phyloP scores from a whole-genome alignment of 768 basidiomycete genomes.

The Rhizopogon rudus region DNA sequence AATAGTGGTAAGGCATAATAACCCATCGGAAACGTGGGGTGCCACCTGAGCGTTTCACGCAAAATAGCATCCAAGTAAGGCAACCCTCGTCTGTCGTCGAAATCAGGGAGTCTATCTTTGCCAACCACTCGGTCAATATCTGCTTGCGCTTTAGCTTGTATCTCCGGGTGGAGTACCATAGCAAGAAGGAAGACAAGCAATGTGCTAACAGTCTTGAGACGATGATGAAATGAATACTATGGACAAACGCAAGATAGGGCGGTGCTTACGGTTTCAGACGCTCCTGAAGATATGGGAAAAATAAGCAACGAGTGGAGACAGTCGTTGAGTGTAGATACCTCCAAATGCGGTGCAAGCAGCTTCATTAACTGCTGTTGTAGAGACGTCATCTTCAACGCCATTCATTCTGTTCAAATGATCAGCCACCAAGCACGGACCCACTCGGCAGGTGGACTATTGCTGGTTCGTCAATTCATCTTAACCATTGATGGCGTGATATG shows the following conservation, averaged over 20 bases:
- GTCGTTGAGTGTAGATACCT: neutral
- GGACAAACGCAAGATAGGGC: neutral
- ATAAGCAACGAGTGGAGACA: neutral
- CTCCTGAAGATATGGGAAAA: neutral
- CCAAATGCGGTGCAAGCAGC: neutral
- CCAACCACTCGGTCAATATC: conserved; percentile 16
- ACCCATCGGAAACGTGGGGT: conserved; percentile 3
- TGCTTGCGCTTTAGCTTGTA: conserved; percentile 10
- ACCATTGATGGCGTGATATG: no score
- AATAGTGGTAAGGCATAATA: conserved; percentile 9
- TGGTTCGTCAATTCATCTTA: no score
- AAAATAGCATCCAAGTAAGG: conserved; percentile 13
- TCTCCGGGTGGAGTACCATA: conserved; percentile 14
- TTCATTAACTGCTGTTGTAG: neutral
- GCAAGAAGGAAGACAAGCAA: conserved; percentile 13
- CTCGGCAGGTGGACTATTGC: no score
- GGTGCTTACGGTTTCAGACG: conserved; percentile 3
- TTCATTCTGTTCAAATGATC: neutral
- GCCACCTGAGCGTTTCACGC: conserved; percentile 7
- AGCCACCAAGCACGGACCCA: neutral
- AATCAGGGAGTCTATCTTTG: conserved; percentile 7
- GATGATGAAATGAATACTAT: no score
- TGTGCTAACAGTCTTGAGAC: neutral
- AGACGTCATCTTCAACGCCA: no score
- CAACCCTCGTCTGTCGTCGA: conserved; percentile 5